phyloP scores from a whole-genome alignment of 108 stramenopile genomes.

The Cyclostephanos tholiformis region DNA sequence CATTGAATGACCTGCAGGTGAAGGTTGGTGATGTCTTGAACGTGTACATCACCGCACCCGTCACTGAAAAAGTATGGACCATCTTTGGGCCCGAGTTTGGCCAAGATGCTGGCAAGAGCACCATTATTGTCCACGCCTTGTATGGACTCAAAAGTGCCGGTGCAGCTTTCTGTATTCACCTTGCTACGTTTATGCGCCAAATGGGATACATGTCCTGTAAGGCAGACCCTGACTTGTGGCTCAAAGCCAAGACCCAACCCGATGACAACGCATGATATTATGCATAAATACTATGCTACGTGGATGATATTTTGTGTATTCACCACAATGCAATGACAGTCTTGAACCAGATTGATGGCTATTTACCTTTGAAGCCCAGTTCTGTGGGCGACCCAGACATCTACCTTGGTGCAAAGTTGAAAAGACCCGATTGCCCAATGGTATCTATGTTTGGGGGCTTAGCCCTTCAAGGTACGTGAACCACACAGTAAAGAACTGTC shows the following conservation, averaged over 20 bases:
- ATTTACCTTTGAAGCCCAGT: not conserved
- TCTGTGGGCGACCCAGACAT: too few relatives aligned
- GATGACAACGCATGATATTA: not conserved
- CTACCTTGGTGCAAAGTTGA: too few relatives aligned
- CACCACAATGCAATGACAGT: not conserved
- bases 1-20: too few relatives aligned
- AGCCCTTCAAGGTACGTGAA: constrained; percentile 25
- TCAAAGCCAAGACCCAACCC: not conserved
- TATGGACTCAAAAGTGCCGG: too few relatives aligned
- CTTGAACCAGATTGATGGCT: not conserved
- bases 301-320: too few relatives aligned
- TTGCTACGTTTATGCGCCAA: constrained; percentile 35
- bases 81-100: constrained; percentile 43
- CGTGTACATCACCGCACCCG: too few relatives aligned
- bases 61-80: too few relatives aligned
- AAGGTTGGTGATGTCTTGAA: too few relatives aligned
- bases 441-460: not conserved
- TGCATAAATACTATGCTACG: not conserved
- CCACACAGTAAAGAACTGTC: too few relatives aligned
- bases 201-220: too few relatives aligned
- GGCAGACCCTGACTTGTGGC: constrained; percentile 56
- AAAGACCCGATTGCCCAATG: constrained; percentile 1
- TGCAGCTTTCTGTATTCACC: constrained; percentile 5
- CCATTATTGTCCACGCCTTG: constrained; percentile 32
- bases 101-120: not conserved